phyloP scores from a whole-genome alignment of 352 stramenopile species.

The Globisporangium emineosum region DNA sequence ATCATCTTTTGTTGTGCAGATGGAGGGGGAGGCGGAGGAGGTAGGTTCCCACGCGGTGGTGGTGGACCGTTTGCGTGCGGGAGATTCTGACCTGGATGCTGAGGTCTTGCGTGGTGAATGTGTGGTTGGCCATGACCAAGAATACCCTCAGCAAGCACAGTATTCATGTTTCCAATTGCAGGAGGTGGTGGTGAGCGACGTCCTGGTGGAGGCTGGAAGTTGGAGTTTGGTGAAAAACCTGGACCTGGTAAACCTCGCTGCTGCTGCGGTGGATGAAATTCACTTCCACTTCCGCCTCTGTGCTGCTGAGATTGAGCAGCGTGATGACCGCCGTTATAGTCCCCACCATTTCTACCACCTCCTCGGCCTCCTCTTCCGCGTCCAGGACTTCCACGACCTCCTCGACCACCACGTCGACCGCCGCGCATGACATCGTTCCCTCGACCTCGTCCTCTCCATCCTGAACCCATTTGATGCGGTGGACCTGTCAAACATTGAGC shows the following conservation, averaged over 20 bases:
- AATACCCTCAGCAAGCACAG: not conserved
- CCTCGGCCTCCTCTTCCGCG: conserved; percentile 16
- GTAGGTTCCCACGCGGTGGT: not conserved
- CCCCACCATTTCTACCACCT: not conserved
- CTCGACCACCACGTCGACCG: conserved; percentile 25
- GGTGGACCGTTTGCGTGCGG: not conserved
- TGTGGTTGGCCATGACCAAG: conserved; percentile 6
- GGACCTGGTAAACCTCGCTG: not conserved
- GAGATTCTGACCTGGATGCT: not conserved
- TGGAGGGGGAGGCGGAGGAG: not conserved
- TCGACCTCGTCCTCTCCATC: conserved; percentile 36
- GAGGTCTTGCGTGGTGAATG: not conserved
- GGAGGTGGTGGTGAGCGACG: not conserved
- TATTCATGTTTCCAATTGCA: not conserved
- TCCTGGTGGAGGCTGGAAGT: not conserved
- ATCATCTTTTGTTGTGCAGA: conserved; percentile 2
- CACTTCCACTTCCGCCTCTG: not conserved
- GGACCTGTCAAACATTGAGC: conserved; percentile 4
- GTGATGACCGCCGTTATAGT: not conserved
- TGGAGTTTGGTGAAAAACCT: not conserved
- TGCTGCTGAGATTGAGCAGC: conserved; percentile 1
- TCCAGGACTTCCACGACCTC: conserved; percentile 30
- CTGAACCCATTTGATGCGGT: conserved; percentile 15
- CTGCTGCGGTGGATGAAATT: not conserved
- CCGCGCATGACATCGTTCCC: conserved; percentile 27